phyloP scores from a whole-genome alignment of 73 alveolate species.

The Diophrys appendiculata region DNA sequence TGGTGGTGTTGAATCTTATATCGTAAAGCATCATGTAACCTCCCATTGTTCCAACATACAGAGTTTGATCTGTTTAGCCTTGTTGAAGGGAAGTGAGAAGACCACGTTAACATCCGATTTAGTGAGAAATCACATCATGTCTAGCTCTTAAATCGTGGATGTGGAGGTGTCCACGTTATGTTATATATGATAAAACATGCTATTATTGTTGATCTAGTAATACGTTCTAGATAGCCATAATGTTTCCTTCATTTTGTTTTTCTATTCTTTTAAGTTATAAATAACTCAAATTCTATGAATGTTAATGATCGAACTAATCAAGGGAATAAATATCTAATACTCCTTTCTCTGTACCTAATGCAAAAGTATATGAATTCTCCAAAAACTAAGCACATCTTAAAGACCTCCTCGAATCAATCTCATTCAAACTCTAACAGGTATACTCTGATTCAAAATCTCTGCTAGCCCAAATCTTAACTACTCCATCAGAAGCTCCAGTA shows the following conservation, averaged over 20 bases:
- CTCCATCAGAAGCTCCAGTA: conserved; percentile 54
- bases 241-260: conserved; percentile 40
- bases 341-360: conserved; percentile 49
- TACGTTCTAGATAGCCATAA: conserved; percentile 20
- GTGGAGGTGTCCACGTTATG: conserved; percentile 48
- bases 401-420: too few species aligned
- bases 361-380: conserved; percentile 36
- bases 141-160: conserved; percentile 57
- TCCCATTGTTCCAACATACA: conserved; percentile 58
- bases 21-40: conserved; percentile 63
- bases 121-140: conserved; percentile 22
- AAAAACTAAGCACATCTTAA: too few species aligned
- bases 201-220: conserved; percentile 22
- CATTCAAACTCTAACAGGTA: too few species aligned
- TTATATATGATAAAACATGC: conserved; percentile 35
- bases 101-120: conserved; percentile 34
- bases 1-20: conserved; percentile 39
- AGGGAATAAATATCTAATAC: conserved; percentile 45
- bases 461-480: conserved; percentile 43
- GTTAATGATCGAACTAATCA: conserved; percentile 24
- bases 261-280: conserved; percentile 34
- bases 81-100: conserved; percentile 2
- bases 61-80: conserved; percentile 2
- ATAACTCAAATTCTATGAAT: neutral
- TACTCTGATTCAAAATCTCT: conserved; percentile 20